Evolutionary conservation across 345 rosid genomes (phyloP), one percentile per base, ranked within the genome.

Genomic region (Durio zibethinus): DNA sequence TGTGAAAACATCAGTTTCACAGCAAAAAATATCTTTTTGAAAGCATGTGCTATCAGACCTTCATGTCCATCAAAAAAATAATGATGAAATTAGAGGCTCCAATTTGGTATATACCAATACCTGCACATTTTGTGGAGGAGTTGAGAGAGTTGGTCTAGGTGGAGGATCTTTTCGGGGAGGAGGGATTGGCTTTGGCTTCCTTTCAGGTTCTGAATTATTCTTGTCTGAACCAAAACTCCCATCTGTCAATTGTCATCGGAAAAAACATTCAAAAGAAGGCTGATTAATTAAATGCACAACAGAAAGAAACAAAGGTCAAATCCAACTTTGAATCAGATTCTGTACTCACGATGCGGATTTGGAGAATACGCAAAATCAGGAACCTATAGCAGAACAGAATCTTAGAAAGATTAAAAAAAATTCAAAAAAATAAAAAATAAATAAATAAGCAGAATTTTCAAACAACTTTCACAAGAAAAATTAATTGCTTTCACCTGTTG

Each of bases 151-250:
- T 73, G 90, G 86, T 79, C 80, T 88, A 33, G 85, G 90, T 0
- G 85, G 95, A 75, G 91, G 81, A 50, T 88, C 94, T 78, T 74
- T 90, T 70, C 87, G 85, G 56, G 84, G 78, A 77, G 81, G 84
- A 77, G 74, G 74, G 74, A 84, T 84, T 5, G 83, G 82, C 69
- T 89, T 90, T 27, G 82, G 82, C 79, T 86, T 97, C 74, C 88
- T 79, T 86, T 94, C 97, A 3, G 97, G 90, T 82, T 94, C 97
- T 4, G 86, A 74, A 73, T 85, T 83, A 79, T 89, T 89, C 89
- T 79, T 90, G 78, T 93, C 94, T 7, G 97, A 90, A 23, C 97
- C 90, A 18, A 92, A 90, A 80, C 93, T 90, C 56, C 94, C 98
- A 85, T 90, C 98, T 93, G 76, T 38, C 7, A 16, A 76, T 75